These are phyloP conservation scores for Periglandula ipomoeae DNA, from an alignment of 2,329 filamentous ascomycete species.

Conservation along the genomic window DNA sequence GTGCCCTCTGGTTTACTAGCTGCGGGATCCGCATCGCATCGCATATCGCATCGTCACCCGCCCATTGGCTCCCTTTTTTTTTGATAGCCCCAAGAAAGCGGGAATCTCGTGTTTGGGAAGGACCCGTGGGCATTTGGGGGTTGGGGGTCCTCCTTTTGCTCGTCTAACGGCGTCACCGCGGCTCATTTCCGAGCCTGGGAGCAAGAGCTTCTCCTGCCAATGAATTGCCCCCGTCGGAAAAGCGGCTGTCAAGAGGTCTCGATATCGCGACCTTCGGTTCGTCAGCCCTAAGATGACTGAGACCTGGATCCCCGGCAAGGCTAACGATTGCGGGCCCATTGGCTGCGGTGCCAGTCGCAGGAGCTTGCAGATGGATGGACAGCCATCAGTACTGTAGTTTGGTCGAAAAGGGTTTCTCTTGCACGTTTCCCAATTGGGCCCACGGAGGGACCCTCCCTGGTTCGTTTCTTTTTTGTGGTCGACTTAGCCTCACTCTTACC, in stretches of 20 bases:
- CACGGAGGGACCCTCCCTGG: not conserved
- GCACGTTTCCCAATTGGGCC: conserved; percentile 2
- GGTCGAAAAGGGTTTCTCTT: too few relatives aligned
- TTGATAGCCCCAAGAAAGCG: not conserved
- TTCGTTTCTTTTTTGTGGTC: too few relatives aligned
- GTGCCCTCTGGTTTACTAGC: not conserved
- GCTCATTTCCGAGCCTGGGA: conserved; percentile 2
- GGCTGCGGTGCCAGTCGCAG: too few relatives aligned
- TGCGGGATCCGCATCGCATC: not conserved
- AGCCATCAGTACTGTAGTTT: too few relatives aligned
- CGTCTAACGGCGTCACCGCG: conserved; percentile 1
- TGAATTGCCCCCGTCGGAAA: not conserved
- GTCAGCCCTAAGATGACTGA: conserved; percentile 9
- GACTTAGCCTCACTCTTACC: too few relatives aligned
- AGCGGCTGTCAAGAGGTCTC: conserved; percentile 1
- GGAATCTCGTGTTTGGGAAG: conserved; percentile 4
- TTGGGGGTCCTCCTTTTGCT: not conserved
- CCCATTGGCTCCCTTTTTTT: not conserved
- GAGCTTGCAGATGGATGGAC: too few relatives aligned
- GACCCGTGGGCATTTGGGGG: not conserved
- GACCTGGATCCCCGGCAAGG: not conserved
- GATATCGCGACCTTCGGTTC: conserved; percentile 3
- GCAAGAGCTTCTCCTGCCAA: not conserved
- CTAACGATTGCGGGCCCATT: too few relatives aligned
- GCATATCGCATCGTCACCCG: not conserved